Evolutionary conservation across 257 asterid genomes (phyloP).

Genomic region (Solanum etuberosum): DNA sequence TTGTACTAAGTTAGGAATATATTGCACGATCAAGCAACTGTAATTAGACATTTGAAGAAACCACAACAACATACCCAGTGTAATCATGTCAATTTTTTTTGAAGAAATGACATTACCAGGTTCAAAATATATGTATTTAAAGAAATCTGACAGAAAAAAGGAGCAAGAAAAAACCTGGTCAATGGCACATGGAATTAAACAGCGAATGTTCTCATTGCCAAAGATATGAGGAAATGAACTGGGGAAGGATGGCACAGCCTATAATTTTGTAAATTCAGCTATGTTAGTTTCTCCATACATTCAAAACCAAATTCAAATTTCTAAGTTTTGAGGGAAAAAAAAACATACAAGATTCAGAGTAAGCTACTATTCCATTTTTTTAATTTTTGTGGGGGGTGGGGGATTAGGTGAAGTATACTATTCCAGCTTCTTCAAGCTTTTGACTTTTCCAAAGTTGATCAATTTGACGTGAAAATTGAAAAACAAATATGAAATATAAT

Average conservation of each 20-base stretch:
- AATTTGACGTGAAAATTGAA: not conserved
- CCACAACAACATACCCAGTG: not conserved
- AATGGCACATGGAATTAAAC: conserved; percentile 96
- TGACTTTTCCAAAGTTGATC: not conserved
- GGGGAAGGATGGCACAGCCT: conserved; percentile 97
- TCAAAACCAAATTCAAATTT: conserved; percentile 2
- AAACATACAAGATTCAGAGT: not conserved
- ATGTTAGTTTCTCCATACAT: not conserved
- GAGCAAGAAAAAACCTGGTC: conserved; percentile 62
- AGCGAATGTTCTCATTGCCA: conserved; percentile 58
- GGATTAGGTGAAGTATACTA: not conserved
- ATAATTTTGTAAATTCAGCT: conserved; percentile 4
- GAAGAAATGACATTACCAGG: not conserved
- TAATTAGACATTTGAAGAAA: not conserved
- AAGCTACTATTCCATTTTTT: not conserved
- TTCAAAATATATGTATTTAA: not conserved
- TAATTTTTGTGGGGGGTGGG: not conserved
- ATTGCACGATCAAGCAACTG: not conserved
- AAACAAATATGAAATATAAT: not conserved
- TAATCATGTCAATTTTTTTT: not conserved
- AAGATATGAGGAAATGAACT: conserved; percentile 92
- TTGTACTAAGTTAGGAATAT: not conserved
- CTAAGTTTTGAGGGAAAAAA: not conserved
- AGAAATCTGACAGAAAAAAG: not conserved
- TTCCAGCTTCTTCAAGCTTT: not conserved